Conservation (phyloP, 2,329 filamentous ascomycete genomes). For the Aspergillus caelatus region DNA sequence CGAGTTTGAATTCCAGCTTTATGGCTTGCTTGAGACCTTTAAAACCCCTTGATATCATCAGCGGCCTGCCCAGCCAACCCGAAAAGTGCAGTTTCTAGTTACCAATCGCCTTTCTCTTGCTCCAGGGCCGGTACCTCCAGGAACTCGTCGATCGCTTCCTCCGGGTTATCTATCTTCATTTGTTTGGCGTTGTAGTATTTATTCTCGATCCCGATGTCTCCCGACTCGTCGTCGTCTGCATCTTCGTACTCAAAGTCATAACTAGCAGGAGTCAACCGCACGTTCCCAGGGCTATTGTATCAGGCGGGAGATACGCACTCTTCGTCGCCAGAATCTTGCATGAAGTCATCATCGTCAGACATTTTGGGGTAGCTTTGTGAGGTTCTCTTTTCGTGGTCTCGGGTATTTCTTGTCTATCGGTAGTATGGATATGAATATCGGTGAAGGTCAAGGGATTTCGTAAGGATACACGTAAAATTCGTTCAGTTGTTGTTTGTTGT, state of each 20-base stretch:
- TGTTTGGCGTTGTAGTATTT: slow-evolving; percentile 99
- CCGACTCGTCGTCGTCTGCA: slow-evolving; percentile 83
- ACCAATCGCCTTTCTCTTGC: slow-evolving; percentile 92
- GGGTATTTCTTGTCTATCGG: background rate
- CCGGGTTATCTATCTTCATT: slow-evolving; percentile 81
- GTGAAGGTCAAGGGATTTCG: background rate
- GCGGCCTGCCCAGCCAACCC: slow-evolving; percentile 9
- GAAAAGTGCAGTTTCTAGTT: slow-evolving; percentile 18
- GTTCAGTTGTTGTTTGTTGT: slow-evolving; percentile 2
- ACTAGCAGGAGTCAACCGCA: slow-evolving; percentile 47
- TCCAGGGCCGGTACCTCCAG: slow-evolving; percentile 83
- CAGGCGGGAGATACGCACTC: slow-evolving; percentile 59
- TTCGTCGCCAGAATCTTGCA: slow-evolving; percentile 88
- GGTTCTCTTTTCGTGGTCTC: background rate
- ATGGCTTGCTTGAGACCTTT: slow-evolving; percentile 98
- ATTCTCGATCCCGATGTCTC: slow-evolving; percentile 95
- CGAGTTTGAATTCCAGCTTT: slow-evolving; percentile 93
- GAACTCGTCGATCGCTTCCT: slow-evolving; percentile 90
- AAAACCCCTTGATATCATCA: slow-evolving; percentile 67
- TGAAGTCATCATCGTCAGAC: slow-evolving; percentile 88
- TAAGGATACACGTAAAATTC: background rate
- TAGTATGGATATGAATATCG: background rate
- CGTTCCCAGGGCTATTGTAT: background rate
- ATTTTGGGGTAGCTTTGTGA: slow-evolving; percentile 47
- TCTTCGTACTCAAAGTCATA: slow-evolving; percentile 99